Evolutionary conservation across 176 grass and related monocot species (phyloP).

Genomic region (Juncus effusus): DNA sequence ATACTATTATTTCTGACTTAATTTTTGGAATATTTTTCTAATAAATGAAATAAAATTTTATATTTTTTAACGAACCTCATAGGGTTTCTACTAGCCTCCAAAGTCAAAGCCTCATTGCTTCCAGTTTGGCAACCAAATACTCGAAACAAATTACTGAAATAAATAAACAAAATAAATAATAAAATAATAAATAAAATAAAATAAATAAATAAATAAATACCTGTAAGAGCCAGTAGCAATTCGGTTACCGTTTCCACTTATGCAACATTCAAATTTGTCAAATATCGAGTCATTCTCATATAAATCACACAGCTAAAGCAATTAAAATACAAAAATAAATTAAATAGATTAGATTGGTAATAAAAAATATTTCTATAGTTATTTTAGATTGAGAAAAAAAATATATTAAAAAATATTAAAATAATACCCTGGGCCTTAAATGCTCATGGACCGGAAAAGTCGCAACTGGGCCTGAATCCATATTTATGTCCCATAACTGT

Average conservation of each 20-base stretch:
- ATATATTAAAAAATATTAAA: conserved; percentile 19
- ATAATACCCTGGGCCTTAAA: conserved; percentile 81
- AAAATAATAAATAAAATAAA: background rate
- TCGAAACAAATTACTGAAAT: conserved; percentile 79
- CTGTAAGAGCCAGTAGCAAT: conserved; percentile 88
- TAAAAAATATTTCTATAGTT: conserved; percentile 3
- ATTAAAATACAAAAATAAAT: conserved; percentile 15
- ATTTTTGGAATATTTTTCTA: too few species aligned
- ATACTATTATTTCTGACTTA: too few species aligned
- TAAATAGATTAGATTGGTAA: background rate
- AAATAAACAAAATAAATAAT: background rate
- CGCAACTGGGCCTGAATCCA: conserved; percentile 81
- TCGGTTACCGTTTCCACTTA: conserved; percentile 64
- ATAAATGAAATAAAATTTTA: too few species aligned
- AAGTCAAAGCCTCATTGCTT: conserved; percentile 52
- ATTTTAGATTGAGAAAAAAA: conserved; percentile 10
- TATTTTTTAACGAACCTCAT: conserved; percentile 46
- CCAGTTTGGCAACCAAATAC: conserved; percentile 60
- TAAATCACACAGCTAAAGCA: conserved; percentile 75
- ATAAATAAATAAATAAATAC: conserved; percentile 26
- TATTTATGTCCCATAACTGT: conserved; percentile 91
- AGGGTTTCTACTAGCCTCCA: conserved; percentile 83
- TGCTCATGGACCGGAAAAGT: conserved; percentile 89
- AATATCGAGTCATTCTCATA: conserved; percentile 90
- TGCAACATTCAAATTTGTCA: conserved; percentile 88